These are phyloP conservation scores for Arachis stenosperma DNA, from an alignment of 306 rosid genomes.

Conservation along the genomic window DNA sequence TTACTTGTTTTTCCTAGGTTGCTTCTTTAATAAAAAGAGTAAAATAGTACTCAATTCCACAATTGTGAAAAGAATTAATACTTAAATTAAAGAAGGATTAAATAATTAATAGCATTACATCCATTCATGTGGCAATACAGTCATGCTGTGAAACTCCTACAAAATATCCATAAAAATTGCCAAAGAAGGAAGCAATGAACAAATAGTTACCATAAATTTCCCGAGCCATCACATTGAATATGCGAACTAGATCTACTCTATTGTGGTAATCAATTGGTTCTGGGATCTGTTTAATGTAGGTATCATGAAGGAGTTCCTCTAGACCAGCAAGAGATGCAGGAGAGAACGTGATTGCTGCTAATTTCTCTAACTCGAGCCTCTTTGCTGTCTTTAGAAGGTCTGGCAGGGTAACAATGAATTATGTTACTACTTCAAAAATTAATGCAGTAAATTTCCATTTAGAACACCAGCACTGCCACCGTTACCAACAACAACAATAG, in stretches of 20 bases:
- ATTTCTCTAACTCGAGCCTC: conserved; percentile 37
- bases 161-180: conserved; percentile 21
- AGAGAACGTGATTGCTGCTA: conserved; percentile 34
- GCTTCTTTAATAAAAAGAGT: conserved; percentile 4
- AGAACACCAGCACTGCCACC: conserved; percentile 5
- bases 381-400: conserved; percentile 34
- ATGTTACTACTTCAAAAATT: conserved; percentile 25
- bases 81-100: background rate
- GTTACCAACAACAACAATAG: background rate
- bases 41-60: conserved; percentile 10
- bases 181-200: conserved; percentile 6
- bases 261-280: conserved; percentile 48
- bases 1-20: background rate
- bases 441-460: conserved; percentile 3
- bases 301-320: conserved; percentile 46
- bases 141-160: conserved; percentile 17
- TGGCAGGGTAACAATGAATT: conserved; percentile 32
- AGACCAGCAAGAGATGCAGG: conserved; percentile 21
- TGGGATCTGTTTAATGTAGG: conserved; percentile 40
- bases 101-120: conserved; percentile 20
- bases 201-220: conserved; percentile 51
- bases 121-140: conserved; percentile 21
- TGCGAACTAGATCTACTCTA: conserved; percentile 48
- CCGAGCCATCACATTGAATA: conserved; percentile 48
- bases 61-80: background rate